A percentile compares a stretch with the other conserved stretches of the same genome.
Conservation (phyloP, 129 eudicot genomes). For the Saposhnikovia divaricata region DNA sequence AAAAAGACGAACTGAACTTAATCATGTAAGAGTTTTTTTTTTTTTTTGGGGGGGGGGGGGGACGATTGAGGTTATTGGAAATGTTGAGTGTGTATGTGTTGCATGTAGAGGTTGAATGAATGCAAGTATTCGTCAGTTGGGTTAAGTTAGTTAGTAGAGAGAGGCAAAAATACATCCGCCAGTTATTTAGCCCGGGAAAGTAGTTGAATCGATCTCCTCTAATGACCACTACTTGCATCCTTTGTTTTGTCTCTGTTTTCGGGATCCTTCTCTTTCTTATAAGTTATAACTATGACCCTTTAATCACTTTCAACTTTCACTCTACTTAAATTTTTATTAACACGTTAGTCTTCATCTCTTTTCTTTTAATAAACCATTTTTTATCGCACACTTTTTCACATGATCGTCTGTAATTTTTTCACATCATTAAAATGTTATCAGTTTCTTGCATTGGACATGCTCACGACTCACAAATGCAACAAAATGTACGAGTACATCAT, state of each 20-base stretch:
- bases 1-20: constrained; percentile 2
- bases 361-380: background rate
- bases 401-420: background rate
- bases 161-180: constrained; percentile 1
- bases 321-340: too few relatives aligned
- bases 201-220: constrained; percentile 53
- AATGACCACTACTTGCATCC: background rate
- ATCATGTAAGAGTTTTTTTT: background rate
- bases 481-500: background rate
- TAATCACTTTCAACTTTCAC: background rate
- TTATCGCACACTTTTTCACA: background rate
- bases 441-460: background rate
- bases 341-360: background rate
- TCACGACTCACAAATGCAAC: background rate
- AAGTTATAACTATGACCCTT: background rate
- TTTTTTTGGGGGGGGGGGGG: background rate
- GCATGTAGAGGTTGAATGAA: constrained; percentile 16
- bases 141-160: background rate
- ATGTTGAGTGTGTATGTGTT: background rate
- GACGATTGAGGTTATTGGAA: constrained; percentile 8
- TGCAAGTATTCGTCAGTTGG: background rate
- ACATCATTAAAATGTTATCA: background rate
- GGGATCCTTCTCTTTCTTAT: background rate
- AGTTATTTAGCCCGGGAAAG: constrained; percentile 45
- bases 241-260: background rate